Evolutionary conservation across 2,329 filamentous ascomycete genomes (phyloP).

Genomic region (Fonsecaea pedrosoi): DNA sequence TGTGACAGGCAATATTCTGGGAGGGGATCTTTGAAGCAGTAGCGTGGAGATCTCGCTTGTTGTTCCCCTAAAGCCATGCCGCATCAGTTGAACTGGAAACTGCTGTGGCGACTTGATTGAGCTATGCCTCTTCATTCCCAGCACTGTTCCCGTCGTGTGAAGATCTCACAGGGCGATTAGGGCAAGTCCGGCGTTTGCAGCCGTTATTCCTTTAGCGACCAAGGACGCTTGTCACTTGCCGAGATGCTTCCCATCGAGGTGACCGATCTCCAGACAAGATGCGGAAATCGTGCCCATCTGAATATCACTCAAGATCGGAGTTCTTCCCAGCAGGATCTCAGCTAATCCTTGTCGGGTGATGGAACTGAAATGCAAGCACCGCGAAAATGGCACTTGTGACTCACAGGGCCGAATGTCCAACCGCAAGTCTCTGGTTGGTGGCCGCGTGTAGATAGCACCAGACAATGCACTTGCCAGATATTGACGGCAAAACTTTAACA

Average conservation of each 20-base stretch:
- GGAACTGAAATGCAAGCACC: neutral
- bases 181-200: neutral
- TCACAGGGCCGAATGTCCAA: neutral
- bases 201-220: neutral
- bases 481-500: slow-evolving; percentile 1
- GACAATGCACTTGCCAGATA: neutral
- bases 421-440: neutral
- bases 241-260: neutral
- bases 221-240: neutral
- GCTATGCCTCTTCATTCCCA: neutral
- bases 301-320: neutral
- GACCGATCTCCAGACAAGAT: neutral
- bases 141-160: neutral
- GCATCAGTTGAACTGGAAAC: neutral
- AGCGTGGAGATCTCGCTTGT: neutral
- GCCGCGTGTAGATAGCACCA: neutral
- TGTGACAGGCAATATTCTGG: neutral
- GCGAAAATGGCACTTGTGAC: neutral
- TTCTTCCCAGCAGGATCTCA: neutral
- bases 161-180: neutral
- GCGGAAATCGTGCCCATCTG: neutral
- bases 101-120: neutral
- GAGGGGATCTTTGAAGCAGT: neutral
- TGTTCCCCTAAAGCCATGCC: neutral
- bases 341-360: neutral